These are phyloP conservation scores for Coleophoma eucalyptorum DNA, from an alignment of 2,329 filamentous ascomycete genomes.

Conservation along the genomic window DNA sequence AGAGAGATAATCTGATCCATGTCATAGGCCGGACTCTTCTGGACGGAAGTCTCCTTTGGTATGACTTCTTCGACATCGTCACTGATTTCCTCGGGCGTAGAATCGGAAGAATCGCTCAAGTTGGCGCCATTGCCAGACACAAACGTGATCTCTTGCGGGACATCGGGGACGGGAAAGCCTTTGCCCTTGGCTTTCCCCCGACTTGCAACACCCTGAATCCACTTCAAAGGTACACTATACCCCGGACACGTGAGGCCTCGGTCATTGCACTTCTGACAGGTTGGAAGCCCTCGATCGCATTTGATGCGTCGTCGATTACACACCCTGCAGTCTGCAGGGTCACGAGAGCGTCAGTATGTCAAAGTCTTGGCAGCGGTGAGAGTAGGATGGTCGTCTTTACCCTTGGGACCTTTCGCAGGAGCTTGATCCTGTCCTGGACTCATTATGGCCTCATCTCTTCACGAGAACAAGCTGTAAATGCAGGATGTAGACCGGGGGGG, in stretches of 20 bases:
- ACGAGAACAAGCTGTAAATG: no score
- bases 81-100: neutral
- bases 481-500: no score
- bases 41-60: neutral
- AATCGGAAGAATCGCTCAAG: neutral
- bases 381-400: no score
- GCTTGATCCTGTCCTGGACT: no score
- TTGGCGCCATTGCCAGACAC: neutral
- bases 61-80: neutral
- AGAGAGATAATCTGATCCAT: neutral
- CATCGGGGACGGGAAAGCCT: neutral
- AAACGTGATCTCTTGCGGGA: no score
- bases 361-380: no score
- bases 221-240: slow-evolving; percentile 28
- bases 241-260: slow-evolving; percentile 29
- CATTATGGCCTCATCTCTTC: no score
- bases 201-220: slow-evolving; percentile 27
- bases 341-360: no score
- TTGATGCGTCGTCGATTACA: slow-evolving; percentile 30
- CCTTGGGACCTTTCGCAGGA: no score
- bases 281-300: slow-evolving; percentile 30
- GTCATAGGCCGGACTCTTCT: neutral
- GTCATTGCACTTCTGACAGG: slow-evolving; percentile 30
- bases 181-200: slow-evolving; percentile 1
- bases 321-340: slow-evolving; percentile 25